Conservation (phyloP, 2,329 filamentous ascomycete genomes). For the Fusarium sororula region DNA sequence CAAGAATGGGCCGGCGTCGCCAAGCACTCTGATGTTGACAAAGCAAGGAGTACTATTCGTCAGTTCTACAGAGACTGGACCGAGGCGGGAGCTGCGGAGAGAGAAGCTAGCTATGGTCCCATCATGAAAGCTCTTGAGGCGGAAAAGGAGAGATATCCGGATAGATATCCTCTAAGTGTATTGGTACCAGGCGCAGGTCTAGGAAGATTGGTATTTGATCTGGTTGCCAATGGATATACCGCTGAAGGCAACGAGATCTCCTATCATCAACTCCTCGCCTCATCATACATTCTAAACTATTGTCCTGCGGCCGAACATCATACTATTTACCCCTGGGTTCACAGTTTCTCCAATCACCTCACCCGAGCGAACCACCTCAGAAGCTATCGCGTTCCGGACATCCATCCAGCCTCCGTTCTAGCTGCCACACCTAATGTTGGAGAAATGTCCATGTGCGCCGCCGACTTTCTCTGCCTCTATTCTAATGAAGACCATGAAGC, state of each 20-base stretch:
- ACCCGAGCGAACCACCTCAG: constrained; percentile 79
- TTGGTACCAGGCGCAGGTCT: constrained; percentile 91
- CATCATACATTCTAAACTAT: constrained; percentile 77
- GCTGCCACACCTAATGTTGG: constrained; percentile 54
- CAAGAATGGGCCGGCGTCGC: constrained; percentile 75
- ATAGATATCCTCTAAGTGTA: constrained; percentile 64
- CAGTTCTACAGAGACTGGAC: constrained; percentile 98
- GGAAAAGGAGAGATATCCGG: constrained; percentile 50
- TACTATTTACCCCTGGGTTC: constrained; percentile 83
- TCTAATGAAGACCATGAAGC: constrained; percentile 67
- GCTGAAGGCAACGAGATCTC: constrained; percentile 95
- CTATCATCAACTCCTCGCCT: constrained; percentile 94
- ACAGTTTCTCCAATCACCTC: constrained; percentile 87
- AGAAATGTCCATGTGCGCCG: constrained; percentile 90
- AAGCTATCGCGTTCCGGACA: constrained; percentile 79
- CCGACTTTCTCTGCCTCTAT: constrained; percentile 93
- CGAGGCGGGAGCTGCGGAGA: constrained; percentile 75
- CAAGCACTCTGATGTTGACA: constrained; percentile 81
- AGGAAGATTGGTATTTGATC: constrained; percentile 87
- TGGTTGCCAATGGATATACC: constrained; percentile 76
- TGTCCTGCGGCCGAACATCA: constrained; percentile 70
- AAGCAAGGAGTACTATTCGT: constrained; percentile 89
- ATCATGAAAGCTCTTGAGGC: constrained; percentile 71
- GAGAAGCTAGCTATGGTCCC: constrained; percentile 79
- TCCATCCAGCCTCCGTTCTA: constrained; percentile 73